These are phyloP conservation scores for Argentina anserina DNA, from an alignment of 306 rosid genomes.

Conservation along the genomic window DNA sequence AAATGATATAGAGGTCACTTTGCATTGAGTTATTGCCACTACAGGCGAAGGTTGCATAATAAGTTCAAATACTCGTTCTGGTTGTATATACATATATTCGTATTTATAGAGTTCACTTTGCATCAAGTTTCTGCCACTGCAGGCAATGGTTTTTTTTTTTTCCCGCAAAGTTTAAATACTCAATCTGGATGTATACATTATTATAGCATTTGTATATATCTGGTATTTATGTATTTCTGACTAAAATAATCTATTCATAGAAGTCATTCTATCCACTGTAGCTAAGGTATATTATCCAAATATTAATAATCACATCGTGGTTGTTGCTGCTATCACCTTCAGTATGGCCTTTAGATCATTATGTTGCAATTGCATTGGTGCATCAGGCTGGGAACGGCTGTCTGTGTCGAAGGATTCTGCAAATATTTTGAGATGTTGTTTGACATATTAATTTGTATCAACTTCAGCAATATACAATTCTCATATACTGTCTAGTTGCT, in stretches of 20 bases:
- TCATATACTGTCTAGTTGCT: background rate
- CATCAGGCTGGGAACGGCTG: background rate
- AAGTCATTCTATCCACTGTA: conserved; percentile 1
- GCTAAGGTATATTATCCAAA: background rate
- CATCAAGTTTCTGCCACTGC: background rate
- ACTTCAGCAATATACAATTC: background rate
- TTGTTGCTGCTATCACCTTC: conserved; percentile 9
- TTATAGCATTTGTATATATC: background rate
- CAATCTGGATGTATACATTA: background rate
- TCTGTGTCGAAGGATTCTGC: conserved; percentile 3
- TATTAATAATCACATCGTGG: conserved; percentile 9
- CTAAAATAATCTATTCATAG: conserved; percentile 7
- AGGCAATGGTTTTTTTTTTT: background rate
- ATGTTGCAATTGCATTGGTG: conserved; percentile 8
- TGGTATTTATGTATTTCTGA: background rate
- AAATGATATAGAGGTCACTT: background rate
- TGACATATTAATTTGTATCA: background rate
- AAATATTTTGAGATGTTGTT: background rate
- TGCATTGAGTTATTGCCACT: background rate
- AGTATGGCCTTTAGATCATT: conserved; percentile 1
- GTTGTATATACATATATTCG: too few species aligned
- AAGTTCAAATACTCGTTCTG: background rate
- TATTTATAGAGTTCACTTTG: background rate
- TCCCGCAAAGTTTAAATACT: background rate
- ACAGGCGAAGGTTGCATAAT: background rate